Conservation (phyloP, 2,329 filamentous ascomycete genomes). For the Myriosclerotinia scirpicola region DNA sequence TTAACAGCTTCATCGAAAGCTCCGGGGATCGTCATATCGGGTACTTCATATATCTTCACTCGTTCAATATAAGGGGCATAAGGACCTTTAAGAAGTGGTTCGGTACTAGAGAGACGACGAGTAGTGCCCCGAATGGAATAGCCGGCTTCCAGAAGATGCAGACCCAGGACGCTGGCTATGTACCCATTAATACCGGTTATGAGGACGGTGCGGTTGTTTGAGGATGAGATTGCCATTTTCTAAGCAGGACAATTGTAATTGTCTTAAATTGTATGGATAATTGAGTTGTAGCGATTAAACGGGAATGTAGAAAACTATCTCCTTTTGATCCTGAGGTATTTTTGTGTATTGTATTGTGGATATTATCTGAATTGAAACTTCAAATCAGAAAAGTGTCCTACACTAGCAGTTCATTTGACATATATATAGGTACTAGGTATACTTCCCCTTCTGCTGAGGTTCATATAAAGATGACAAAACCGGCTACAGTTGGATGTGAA, state of each 20-base stretch:
- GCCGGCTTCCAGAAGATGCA: constrained; percentile 35
- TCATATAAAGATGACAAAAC: neutral
- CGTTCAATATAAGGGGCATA: constrained; percentile 35
- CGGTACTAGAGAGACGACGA: constrained; percentile 32
- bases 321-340: neutral
- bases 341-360: neutral
- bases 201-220: constrained; percentile 37
- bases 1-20: constrained; percentile 38
- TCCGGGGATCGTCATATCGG: constrained; percentile 37
- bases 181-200: constrained; percentile 42
- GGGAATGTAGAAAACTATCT: neutral
- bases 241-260: neutral
- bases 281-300: neutral
- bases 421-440: neutral
- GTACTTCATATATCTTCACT: constrained; percentile 36
- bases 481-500: neutral
- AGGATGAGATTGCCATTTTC: constrained; percentile 33
- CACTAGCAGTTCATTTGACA: neutral
- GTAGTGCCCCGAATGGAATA: constrained; percentile 40
- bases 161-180: constrained; percentile 38
- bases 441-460: neutral
- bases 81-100: constrained; percentile 35
- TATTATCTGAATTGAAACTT: neutral
- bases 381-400: neutral
- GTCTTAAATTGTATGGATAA: neutral